phyloP scores from a whole-genome alignment of 805 yeast species.

The Nakazawaea pomicola region DNA sequence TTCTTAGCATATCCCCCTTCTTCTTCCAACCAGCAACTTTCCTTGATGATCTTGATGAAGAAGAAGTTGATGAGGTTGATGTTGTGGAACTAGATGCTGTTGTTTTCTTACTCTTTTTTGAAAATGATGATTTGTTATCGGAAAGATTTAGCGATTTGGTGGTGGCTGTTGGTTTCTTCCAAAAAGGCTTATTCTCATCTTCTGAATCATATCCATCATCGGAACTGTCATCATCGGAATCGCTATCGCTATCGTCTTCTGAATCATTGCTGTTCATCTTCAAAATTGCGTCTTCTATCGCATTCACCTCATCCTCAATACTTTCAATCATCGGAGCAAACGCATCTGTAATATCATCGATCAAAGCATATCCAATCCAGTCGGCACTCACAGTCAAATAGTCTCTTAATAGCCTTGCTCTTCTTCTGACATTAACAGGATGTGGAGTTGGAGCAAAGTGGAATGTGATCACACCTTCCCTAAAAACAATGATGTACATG shows the following conservation, averaged over 20 bases:
- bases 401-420: slow-evolving; percentile 84
- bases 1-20: slow-evolving; percentile 90
- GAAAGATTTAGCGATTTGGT: slow-evolving; percentile 16
- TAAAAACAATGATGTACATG: slow-evolving; percentile 88
- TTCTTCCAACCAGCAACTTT: slow-evolving; percentile 70
- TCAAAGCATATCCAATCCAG: slow-evolving; percentile 95
- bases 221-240: slow-evolving; percentile 26
- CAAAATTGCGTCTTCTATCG: slow-evolving; percentile 89
- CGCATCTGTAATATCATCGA: slow-evolving; percentile 96
- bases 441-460: slow-evolving; percentile 96
- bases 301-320: slow-evolving; percentile 89
- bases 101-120: slow-evolving; percentile 15
- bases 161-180: slow-evolving; percentile 24
- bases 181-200: slow-evolving; percentile 25
- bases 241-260: slow-evolving; percentile 37
- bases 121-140: slow-evolving; percentile 19
- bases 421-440: slow-evolving; percentile 89
- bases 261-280: slow-evolving; percentile 70
- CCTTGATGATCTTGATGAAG: slow-evolving; percentile 33
- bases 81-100: slow-evolving; percentile 14
- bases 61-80: slow-evolving; percentile 21
- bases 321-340: slow-evolving; percentile 95
- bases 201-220: slow-evolving; percentile 23
- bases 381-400: slow-evolving; percentile 88
- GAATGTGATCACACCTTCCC: slow-evolving; percentile 86